Percentiles rank a stretch among this genome's conserved stretches.
Conservation (phyloP, 352 stramenopile genomes). For the Blastocystis sp. region DNA sequence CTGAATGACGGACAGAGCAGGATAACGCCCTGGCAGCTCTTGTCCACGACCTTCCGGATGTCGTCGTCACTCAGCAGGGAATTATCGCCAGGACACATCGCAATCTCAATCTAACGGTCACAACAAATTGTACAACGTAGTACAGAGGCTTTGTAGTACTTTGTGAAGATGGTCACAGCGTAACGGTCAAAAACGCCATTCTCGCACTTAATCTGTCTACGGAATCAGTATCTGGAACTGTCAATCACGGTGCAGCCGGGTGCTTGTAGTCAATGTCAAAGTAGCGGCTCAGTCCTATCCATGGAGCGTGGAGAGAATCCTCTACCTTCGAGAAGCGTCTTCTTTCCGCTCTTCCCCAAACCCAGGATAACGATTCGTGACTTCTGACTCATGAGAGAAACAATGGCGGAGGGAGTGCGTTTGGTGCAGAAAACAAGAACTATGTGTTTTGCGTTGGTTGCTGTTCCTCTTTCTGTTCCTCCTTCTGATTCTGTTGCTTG, state of each 20-base stretch:
- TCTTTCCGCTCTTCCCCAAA: constrained; percentile 45
- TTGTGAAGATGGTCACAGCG: constrained; percentile 24
- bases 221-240: not conserved
- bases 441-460: not conserved
- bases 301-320: not conserved
- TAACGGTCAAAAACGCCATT: not conserved
- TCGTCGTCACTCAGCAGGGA: constrained; percentile 5
- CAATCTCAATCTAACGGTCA: constrained; percentile 50
- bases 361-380: constrained; percentile 53
- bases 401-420: not conserved
- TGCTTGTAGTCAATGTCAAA: constrained; percentile 63
- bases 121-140: not conserved
- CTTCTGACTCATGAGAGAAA: constrained; percentile 15
- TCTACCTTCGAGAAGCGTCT: constrained; percentile 43
- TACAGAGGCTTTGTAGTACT: constrained; percentile 58
- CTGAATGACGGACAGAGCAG: constrained; percentile 29
- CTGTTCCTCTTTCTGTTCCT: not conserved
- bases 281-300: constrained; percentile 52
- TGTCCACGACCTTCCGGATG: not conserved
- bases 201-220: not conserved
- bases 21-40: constrained; percentile 54
- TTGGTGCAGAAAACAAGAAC: not conserved
- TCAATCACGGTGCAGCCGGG: not conserved
- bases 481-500: constrained; percentile 5
- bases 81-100: constrained; percentile 33